Base-by-base conservation (phyloP, 1,284 basidiomycete species). In the Vanrija sp. region DNA sequence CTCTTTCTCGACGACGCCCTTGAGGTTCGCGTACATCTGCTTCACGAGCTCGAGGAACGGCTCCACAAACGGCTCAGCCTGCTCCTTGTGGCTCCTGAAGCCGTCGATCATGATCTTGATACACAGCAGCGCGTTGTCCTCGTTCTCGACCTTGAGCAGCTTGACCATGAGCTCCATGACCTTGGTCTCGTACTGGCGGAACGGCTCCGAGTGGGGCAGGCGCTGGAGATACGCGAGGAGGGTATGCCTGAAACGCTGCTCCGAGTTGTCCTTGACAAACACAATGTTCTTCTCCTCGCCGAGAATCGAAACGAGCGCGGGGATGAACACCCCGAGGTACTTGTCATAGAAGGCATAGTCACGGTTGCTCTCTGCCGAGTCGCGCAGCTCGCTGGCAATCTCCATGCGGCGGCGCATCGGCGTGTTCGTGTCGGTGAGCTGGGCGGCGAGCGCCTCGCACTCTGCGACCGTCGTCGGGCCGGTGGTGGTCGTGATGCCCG, bases 71-170 rank as follows among this genome's bases (percentile, higher is more conserved):
- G 89, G 85, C 65, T 93, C 91, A 10, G 86, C 84, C 53, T 89
- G 79, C n/a, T 83, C 79, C 70, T 87, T 67, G 63, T 62, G 78
- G 43, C 68, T 73, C 43, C 76, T 54, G 56, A 77, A 72, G 9
- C 74, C 76, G 75, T 99, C 96, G 59, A 93, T 87, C 67, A 96
- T 83, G 56, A 88, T 88, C 78, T 98, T 98, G 82, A 95, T 91
- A 53, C 88, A 91, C 3, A 88, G 83, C 29, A 88, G 83, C 2
- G 89, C 96, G 69, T 94, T 96, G 69, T 99, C 96, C 78, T 99
- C 96, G 71, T 96, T 98, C 79, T 99, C 97, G 61, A 85, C 81
- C 47, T 88, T 87, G 43, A 98, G 81, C 43, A 94, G 80, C 63
- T 88, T 82, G 51, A 98, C 82, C 83, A 97, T 79, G 46, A 82